A percentile compares a stretch with the other conserved stretches of the same genome.
phyloP scores from a whole-genome alignment of 768 basidiomycete species.

The Sarcomyxa edulis region DNA sequence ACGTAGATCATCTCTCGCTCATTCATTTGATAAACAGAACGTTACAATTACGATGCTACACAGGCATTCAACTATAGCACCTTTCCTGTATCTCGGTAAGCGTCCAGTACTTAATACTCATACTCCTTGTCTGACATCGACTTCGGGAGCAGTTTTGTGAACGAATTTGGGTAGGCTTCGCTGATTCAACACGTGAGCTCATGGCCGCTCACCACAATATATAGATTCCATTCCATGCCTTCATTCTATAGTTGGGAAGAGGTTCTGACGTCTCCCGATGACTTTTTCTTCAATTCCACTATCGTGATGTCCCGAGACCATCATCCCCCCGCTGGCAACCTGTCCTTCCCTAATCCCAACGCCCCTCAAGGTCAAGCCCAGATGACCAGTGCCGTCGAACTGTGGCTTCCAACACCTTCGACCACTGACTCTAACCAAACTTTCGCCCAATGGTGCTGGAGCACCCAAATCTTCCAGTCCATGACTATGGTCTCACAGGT shows the following conservation, averaged over 20 bases:
- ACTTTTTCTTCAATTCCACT: constrained; percentile 54
- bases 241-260: constrained; percentile 60
- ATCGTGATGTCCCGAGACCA: constrained; percentile 53
- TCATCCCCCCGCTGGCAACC: constrained; percentile 47
- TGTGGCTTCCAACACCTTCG: constrained; percentile 50
- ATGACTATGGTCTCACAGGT: constrained; percentile 57
- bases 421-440: constrained; percentile 48
- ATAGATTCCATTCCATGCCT: constrained; percentile 59
- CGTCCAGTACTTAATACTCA: too few species aligned
- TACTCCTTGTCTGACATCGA: too few species aligned
- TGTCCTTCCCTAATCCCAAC: constrained; percentile 52
- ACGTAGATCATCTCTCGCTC: not conserved
- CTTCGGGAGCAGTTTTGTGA: constrained; percentile 53
- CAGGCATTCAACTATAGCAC: constrained; percentile 50
- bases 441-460: constrained; percentile 61
- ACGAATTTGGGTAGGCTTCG: constrained; percentile 47
- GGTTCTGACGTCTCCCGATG: constrained; percentile 41
- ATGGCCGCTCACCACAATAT: not conserved
- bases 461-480: constrained; percentile 56
- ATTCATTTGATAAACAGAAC: constrained; percentile 28
- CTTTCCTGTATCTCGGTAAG: constrained; percentile 45
- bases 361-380: constrained; percentile 46
- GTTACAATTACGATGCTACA: constrained; percentile 50
- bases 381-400: constrained; percentile 44
- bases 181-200: not conserved